Percentiles rank a stretch among this genome's conserved stretches.
phyloP scores from a whole-genome alignment of 2,329 filamentous ascomycete genomes.

The Pseudogymnoascus destructans region DNA sequence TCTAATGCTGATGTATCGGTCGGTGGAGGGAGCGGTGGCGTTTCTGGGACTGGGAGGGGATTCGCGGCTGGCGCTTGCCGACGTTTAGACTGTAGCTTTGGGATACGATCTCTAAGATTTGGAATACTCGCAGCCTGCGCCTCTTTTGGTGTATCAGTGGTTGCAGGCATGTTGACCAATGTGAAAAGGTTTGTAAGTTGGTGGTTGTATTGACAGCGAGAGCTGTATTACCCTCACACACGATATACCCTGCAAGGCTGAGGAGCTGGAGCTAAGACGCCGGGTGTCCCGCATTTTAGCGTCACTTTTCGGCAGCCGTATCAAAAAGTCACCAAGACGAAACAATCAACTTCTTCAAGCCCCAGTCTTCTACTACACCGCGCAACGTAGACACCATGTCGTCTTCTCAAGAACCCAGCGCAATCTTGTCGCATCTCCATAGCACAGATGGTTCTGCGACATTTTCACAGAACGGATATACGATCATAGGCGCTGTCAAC shows the following conservation, averaged over 20 bases:
- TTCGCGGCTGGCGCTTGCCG: constrained; percentile 40
- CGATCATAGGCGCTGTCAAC: constrained; percentile 75
- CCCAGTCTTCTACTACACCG: background rate
- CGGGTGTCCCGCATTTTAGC: constrained; percentile 11
- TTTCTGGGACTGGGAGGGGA: constrained; percentile 54
- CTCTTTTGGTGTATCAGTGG: constrained; percentile 13
- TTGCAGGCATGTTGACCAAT: constrained; percentile 20
- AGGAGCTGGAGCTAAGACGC: constrained; percentile 7
- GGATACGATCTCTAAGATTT: constrained; percentile 44
- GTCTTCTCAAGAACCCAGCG: constrained; percentile 33
- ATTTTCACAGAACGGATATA: constrained; percentile 64
- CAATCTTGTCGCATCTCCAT: constrained; percentile 42
- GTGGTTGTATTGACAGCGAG: constrained; percentile 11
- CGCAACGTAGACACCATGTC: constrained; percentile 30
- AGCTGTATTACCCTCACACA: background rate
- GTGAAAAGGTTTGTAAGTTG: constrained; percentile 5
- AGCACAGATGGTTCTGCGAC: constrained; percentile 70
- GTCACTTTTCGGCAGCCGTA: constrained; percentile 7
- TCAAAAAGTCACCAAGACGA: constrained; percentile 9
- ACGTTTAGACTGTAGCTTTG: constrained; percentile 53
- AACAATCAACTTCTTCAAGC: background rate
- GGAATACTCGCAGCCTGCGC: constrained; percentile 26
- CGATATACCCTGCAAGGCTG: constrained; percentile 7
- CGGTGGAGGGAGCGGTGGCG: constrained; percentile 58
- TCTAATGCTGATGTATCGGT: constrained; percentile 45